phyloP scores from a whole-genome alignment of 1,284 basidiomycete genomes.

The Melampsora medusae region DNA sequence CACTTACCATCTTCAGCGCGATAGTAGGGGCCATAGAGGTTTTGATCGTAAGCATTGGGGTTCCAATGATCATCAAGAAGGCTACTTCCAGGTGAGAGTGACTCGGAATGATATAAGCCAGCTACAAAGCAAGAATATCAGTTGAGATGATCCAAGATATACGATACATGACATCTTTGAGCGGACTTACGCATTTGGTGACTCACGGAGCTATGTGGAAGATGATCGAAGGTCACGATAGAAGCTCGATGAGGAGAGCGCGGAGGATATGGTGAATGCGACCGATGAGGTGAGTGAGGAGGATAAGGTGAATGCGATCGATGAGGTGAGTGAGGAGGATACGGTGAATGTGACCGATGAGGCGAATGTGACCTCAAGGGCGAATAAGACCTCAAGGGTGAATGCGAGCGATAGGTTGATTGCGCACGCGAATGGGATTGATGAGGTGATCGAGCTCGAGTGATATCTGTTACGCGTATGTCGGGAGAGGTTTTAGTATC shows the following conservation, averaged over 20 bases:
- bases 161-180: not conserved
- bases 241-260: not conserved
- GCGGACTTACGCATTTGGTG: not conserved
- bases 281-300: not conserved
- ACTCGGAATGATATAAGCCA: not conserved
- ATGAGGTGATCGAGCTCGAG: not conserved
- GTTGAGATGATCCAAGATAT: not conserved
- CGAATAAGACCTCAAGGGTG: conserved; percentile 48
- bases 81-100: conserved; percentile 11
- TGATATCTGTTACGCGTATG: not conserved
- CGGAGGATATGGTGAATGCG: not conserved
- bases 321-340: not conserved
- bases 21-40: conserved; percentile 41
- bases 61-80: conserved; percentile 36
- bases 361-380: conserved; percentile 71
- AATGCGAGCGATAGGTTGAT: conserved; percentile 53
- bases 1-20: conserved; percentile 40
- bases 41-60: conserved; percentile 41
- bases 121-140: not conserved
- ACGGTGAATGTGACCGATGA: not conserved
- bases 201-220: not conserved
- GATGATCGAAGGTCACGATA: not conserved
- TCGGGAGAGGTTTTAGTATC: too few relatives aligned
- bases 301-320: not conserved
- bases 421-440: conserved; percentile 52